phyloP scores from a whole-genome alignment of 2,329 filamentous ascomycete species.

The Fusarium palustre region DNA sequence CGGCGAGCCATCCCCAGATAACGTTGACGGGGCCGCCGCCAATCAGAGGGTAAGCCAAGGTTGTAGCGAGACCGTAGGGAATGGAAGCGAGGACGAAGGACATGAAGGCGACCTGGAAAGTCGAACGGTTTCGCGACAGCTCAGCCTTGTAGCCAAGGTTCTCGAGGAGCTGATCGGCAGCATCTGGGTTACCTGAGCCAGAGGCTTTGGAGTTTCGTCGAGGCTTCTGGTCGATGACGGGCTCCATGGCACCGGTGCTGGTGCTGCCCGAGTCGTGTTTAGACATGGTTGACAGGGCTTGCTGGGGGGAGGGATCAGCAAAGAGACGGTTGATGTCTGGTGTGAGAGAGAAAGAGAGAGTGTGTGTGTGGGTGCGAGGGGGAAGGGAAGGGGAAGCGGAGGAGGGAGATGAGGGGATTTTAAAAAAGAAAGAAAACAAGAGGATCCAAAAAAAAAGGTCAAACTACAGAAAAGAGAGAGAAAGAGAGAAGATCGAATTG shows the following conservation, averaged over 20 bases:
- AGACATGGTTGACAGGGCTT: slow-evolving; percentile 13
- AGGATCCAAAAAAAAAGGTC: background rate
- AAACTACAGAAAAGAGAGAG: background rate
- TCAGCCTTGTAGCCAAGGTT: slow-evolving; percentile 76
- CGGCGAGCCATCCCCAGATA: slow-evolving; percentile 78
- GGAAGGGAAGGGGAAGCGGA: background rate
- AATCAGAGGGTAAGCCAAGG: slow-evolving; percentile 73
- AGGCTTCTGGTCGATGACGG: slow-evolving; percentile 46
- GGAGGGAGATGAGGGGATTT: slow-evolving; percentile 7
- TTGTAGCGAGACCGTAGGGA: slow-evolving; percentile 79
- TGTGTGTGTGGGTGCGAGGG: background rate
- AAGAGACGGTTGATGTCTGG: no score
- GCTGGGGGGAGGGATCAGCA: no score
- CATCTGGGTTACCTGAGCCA: slow-evolving; percentile 46
- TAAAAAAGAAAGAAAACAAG: slow-evolving; percentile 13
- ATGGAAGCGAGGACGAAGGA: slow-evolving; percentile 81
- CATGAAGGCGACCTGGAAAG: slow-evolving; percentile 78
- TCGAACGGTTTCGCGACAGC: slow-evolving; percentile 72
- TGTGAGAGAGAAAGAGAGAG: background rate
- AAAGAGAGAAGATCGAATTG: slow-evolving; percentile 1
- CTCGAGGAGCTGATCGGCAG: slow-evolving; percentile 72
- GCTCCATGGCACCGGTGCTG: slow-evolving; percentile 34
- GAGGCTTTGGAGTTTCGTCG: slow-evolving; percentile 43
- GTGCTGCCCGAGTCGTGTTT: slow-evolving; percentile 43
- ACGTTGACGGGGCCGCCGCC: slow-evolving; percentile 76